Percentiles rank a stretch among this genome's conserved stretches.
These are phyloP conservation scores for Leccinum longicurvipes DNA, from an alignment of 768 basidiomycete genomes.

Conservation along the genomic window DNA sequence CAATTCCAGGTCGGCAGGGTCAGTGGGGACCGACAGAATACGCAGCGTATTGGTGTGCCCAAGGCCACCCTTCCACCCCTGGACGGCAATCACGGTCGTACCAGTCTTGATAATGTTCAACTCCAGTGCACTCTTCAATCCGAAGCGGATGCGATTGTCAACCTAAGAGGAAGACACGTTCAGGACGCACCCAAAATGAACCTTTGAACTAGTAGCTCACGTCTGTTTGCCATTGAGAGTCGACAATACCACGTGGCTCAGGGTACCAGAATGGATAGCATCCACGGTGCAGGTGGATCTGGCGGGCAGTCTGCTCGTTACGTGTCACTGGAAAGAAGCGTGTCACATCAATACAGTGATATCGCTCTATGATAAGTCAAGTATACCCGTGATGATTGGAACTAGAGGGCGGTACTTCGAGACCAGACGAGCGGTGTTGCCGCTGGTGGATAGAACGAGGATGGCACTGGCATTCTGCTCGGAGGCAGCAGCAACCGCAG, in stretches of 20 bases:
- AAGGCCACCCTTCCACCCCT: conserved; percentile 99
- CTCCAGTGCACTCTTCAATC: conserved; percentile 76
- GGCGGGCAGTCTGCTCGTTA: conserved; percentile 91
- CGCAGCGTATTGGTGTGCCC: conserved; percentile 94
- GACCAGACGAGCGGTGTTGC: conserved; percentile 91
- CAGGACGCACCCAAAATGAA: conserved; percentile 3
- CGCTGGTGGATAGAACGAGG: conserved; percentile 93
- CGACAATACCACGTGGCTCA: conserved; percentile 85
- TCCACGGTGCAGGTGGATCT: conserved; percentile 94
- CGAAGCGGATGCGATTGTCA: conserved; percentile 87
- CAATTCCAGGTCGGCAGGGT: conserved; percentile 71
- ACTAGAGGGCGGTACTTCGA: conserved; percentile 94
- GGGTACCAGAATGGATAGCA: conserved; percentile 97
- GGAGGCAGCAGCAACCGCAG: conserved; percentile 90
- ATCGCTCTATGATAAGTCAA: neutral
- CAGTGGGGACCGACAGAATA: conserved; percentile 79
- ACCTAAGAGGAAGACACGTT: conserved; percentile 44
- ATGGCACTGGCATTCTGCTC: conserved; percentile 96
- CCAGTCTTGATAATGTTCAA: conserved; percentile 87
- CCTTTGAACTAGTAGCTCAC: conserved; percentile 43
- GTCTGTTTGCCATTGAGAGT: conserved; percentile 96
- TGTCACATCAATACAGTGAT: conserved; percentile 4
- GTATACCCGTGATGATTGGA: conserved; percentile 90
- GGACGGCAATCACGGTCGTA: conserved; percentile 88
- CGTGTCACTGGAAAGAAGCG: conserved; percentile 68